These are phyloP conservation scores for Aspergillus pseudoviridinutans DNA, from an alignment of 2,329 filamentous ascomycete genomes.

Conservation along the genomic window DNA sequence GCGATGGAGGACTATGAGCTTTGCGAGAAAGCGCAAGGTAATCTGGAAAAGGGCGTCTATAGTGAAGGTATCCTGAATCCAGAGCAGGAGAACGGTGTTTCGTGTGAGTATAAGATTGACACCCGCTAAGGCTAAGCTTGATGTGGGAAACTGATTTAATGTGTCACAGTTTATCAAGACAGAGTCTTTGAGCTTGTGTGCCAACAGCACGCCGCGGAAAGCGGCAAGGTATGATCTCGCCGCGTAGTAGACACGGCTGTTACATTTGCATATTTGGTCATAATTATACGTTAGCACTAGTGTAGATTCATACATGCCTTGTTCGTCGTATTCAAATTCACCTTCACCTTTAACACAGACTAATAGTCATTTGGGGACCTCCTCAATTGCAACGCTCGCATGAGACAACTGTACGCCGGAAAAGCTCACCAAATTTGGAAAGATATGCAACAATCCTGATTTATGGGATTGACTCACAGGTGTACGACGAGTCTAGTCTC, in stretches of 20 bases:
- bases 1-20: conserved; percentile 55
- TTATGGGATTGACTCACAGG: too few relatives aligned
- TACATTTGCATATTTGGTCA: too few relatives aligned
- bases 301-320: too few relatives aligned
- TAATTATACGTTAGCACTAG: too few relatives aligned
- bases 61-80: conserved; percentile 54
- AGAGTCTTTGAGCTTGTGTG: conserved; percentile 45
- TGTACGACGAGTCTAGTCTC: too few relatives aligned
- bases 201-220: conserved; percentile 40
- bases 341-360: too few relatives aligned
- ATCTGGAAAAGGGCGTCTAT: conserved; percentile 53
- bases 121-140: neutral
- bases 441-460: neutral
- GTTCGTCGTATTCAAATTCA: neutral
- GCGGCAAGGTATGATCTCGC: conserved; percentile 6
- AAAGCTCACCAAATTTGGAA: conserved; percentile 16
- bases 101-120: conserved; percentile 36
- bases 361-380: too few relatives aligned
- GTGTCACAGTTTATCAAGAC: conserved; percentile 41
- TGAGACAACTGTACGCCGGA: conserved; percentile 6
- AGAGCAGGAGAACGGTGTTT: conserved; percentile 53
- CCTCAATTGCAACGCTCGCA: too few relatives aligned
- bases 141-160: conserved; percentile 6
- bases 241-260: neutral
- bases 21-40: conserved; percentile 54